Evolutionary conservation across 2,329 filamentous ascomycete genomes (phyloP).

Genomic region (Myrmaecium sp.): DNA sequence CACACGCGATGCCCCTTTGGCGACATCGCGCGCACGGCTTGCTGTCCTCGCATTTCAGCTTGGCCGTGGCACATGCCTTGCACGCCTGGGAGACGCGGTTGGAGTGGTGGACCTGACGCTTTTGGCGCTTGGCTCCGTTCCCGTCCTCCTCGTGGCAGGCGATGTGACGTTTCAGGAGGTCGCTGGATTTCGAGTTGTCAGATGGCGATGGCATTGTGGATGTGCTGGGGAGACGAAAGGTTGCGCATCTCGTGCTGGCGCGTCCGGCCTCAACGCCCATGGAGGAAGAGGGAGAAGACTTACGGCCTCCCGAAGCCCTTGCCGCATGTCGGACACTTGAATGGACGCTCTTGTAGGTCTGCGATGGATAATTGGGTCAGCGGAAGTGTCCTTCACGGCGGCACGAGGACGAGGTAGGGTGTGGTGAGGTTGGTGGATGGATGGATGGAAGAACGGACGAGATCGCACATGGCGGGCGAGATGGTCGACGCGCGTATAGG

Average conservation of each 20-base stretch:
- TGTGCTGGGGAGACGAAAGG: neutral
- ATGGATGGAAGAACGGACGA: constrained; percentile 13
- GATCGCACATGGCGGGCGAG: constrained; percentile 36
- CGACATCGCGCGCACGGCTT: constrained; percentile 36
- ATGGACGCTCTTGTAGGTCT: constrained; percentile 28
- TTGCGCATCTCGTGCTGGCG: neutral
- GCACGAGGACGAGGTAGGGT: neutral
- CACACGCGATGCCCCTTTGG: constrained; percentile 31
- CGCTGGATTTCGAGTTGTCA: too few relatives aligned
- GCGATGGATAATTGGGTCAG: neutral
- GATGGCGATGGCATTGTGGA: constrained; percentile 4
- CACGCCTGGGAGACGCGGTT: constrained; percentile 32
- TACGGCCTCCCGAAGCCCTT: constrained; percentile 30
- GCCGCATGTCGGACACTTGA: constrained; percentile 26
- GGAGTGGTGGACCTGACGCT: constrained; percentile 3
- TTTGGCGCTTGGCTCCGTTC: constrained; percentile 11
- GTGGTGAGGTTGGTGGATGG: constrained; percentile 4
- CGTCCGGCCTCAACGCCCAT: constrained; percentile 1
- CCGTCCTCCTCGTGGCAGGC: constrained; percentile 25
- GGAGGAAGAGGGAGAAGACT: constrained; percentile 4
- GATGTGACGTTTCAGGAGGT: constrained; percentile 35
- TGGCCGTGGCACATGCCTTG: constrained; percentile 32
- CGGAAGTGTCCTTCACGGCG: neutral
- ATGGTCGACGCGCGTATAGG: constrained; percentile 36
- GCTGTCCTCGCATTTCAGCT: constrained; percentile 36